Evolutionary conservation across 163 green algal species (phyloP).

Genomic region (Prototheca stagnorum): DNA sequence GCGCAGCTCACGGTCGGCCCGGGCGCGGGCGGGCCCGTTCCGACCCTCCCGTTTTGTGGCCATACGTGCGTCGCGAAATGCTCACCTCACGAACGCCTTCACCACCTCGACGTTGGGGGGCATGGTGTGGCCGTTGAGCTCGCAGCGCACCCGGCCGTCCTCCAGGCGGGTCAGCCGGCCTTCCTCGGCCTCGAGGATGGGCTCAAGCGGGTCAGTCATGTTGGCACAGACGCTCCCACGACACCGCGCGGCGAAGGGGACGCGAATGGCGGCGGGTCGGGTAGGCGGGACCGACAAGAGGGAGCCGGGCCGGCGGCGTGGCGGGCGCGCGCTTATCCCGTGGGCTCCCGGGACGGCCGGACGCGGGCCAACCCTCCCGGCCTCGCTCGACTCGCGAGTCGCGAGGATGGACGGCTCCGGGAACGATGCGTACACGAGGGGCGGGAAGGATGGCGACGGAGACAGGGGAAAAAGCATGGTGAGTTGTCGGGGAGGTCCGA

Average conservation of each 20-base stretch:
- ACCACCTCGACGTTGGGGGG: conserved; percentile 19
- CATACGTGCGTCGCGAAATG: not conserved
- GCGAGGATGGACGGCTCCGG: too few species aligned
- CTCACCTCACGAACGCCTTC: conserved; percentile 37
- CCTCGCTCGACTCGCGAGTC: too few species aligned
- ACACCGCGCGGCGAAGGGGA: not conserved
- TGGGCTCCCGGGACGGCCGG: not conserved
- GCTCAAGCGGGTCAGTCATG: conserved; percentile 7
- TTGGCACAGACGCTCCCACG: not conserved
- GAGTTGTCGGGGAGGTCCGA: too few species aligned
- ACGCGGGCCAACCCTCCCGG: not conserved
- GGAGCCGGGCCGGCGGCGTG: not conserved
- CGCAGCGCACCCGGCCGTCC: conserved; percentile 42
- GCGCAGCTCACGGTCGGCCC: not conserved
- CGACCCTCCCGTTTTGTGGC: too few species aligned
- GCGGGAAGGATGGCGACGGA: too few species aligned
- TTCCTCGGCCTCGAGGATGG: conserved; percentile 15
- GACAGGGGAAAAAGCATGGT: too few species aligned
- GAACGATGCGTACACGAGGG: too few species aligned
- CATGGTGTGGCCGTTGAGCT: conserved; percentile 47
- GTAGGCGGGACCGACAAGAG: not conserved
- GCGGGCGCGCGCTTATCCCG: not conserved
- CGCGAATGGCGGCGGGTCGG: not conserved
- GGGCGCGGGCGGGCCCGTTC: too few species aligned
- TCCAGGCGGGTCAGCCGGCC: conserved; percentile 9